Percentiles rank a stretch among this genome's conserved stretches.
Evolutionary conservation across 1,284 basidiomycete species (phyloP).

Genomic region (Moniliella sp.): DNA sequence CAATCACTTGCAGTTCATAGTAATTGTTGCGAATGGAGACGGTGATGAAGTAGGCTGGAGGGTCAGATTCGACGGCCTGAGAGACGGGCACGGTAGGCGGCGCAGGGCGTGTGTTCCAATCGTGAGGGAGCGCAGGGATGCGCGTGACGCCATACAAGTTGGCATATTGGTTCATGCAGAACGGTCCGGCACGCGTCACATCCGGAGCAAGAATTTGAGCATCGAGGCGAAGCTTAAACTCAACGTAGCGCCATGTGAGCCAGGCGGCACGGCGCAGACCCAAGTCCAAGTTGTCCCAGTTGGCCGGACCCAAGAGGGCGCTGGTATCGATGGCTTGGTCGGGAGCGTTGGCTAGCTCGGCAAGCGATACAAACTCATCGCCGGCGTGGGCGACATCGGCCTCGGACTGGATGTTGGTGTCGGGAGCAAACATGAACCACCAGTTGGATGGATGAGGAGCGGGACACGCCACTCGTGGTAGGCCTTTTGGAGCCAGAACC

Average conservation of each 20-base stretch:
- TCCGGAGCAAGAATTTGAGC: slow-evolving; percentile 39
- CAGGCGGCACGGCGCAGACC: slow-evolving; percentile 69
- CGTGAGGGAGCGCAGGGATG: slow-evolving; percentile 36
- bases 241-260: slow-evolving; percentile 52
- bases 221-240: slow-evolving; percentile 53
- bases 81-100: no score
- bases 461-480: slow-evolving; percentile 78
- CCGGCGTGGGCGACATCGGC: slow-evolving; percentile 14
- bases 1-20: slow-evolving; percentile 50
- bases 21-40: slow-evolving; percentile 60
- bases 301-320: slow-evolving; percentile 26
- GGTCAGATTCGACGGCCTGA: no score
- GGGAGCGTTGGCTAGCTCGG: no score
- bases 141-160: slow-evolving; percentile 36
- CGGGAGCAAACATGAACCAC: slow-evolving; percentile 69
- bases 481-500: slow-evolving; percentile 70
- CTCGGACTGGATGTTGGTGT: slow-evolving; percentile 38
- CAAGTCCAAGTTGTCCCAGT: slow-evolving; percentile 42
- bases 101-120: slow-evolving; percentile 30
- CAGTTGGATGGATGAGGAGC: slow-evolving; percentile 75
- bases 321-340: slow-evolving; percentile 39
- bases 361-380: no score
- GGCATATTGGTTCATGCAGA: slow-evolving; percentile 43
- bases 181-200: slow-evolving; percentile 39
- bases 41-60: slow-evolving; percentile 43